These are phyloP conservation scores for Aspergillus oerlinghausenensis DNA, from an alignment of 2,329 filamentous ascomycete genomes.

Conservation along the genomic window DNA sequence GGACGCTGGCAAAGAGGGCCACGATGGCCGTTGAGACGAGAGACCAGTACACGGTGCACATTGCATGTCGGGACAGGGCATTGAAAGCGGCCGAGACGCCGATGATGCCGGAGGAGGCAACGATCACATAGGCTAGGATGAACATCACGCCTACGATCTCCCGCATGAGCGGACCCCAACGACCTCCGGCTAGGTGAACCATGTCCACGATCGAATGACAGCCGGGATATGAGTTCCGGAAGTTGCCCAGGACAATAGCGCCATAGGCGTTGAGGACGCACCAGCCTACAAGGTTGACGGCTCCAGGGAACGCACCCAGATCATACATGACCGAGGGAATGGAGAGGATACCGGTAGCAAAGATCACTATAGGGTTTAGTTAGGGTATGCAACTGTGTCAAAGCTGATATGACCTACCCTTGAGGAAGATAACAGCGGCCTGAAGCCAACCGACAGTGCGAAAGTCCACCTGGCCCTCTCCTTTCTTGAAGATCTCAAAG, in stretches of 20 bases:
- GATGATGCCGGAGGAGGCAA: slow-evolving; percentile 54
- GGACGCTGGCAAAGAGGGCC: slow-evolving; percentile 45
- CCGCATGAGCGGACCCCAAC: slow-evolving; percentile 33
- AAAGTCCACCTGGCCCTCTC: slow-evolving; percentile 48
- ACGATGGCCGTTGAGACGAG: slow-evolving; percentile 52
- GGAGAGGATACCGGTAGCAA: slow-evolving; percentile 21
- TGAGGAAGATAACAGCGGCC: slow-evolving; percentile 51
- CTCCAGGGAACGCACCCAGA: slow-evolving; percentile 13
- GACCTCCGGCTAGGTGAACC: slow-evolving; percentile 53
- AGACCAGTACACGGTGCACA: slow-evolving; percentile 57
- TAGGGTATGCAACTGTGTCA: too few relatives aligned
- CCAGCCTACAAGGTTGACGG: slow-evolving; percentile 16
- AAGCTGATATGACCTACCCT: slow-evolving; percentile 26
- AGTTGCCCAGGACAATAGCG: slow-evolving; percentile 44
- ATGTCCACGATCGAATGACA: slow-evolving; percentile 56
- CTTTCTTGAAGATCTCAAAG: slow-evolving; percentile 48
- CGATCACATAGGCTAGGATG: slow-evolving; percentile 55
- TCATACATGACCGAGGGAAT: slow-evolving; percentile 16
- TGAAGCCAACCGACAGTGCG: slow-evolving; percentile 51
- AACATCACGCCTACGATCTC: slow-evolving; percentile 55
- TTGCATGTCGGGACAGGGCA: slow-evolving; percentile 53
- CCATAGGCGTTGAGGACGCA: slow-evolving; percentile 45
- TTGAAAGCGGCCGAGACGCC: slow-evolving; percentile 58
- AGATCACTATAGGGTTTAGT: slow-evolving; percentile 18
- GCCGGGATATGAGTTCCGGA: slow-evolving; percentile 47